Evolutionary conservation across 345 rosid species (phyloP).

Genomic region (Salix udensis): DNA sequence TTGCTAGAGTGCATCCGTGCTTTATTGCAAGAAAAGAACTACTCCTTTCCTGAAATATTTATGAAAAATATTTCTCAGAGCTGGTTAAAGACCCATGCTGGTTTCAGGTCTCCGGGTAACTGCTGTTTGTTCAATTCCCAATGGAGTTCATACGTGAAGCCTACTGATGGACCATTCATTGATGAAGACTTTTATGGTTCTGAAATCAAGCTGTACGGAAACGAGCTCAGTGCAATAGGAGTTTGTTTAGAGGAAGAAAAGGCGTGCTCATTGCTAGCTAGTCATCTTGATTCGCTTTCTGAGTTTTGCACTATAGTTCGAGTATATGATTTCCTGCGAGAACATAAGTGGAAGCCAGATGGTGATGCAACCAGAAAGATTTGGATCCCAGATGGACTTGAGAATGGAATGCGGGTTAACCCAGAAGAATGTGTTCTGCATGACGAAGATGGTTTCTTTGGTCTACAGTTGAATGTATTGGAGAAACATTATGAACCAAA

Average conservation of each 20-base stretch:
- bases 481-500: slow-evolving; percentile 36
- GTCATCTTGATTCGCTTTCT: slow-evolving; percentile 34
- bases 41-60: slow-evolving; percentile 31
- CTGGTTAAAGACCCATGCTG: slow-evolving; percentile 58
- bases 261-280: slow-evolving; percentile 35
- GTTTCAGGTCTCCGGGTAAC: slow-evolving; percentile 47
- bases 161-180: slow-evolving; percentile 67
- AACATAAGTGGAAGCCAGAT: slow-evolving; percentile 33
- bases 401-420: slow-evolving; percentile 44
- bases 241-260: slow-evolving; percentile 33
- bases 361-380: slow-evolving; percentile 22
- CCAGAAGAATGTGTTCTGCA: slow-evolving; percentile 43
- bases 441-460: slow-evolving; percentile 51
- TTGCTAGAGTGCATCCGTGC: slow-evolving; percentile 44
- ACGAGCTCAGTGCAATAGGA: slow-evolving; percentile 49
- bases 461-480: slow-evolving; percentile 40
- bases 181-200: slow-evolving; percentile 57
- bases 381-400: slow-evolving; percentile 51
- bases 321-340: slow-evolving; percentile 42
- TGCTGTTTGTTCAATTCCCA: slow-evolving; percentile 42
- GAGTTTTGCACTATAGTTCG: slow-evolving; percentile 41
- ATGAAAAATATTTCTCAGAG: slow-evolving; percentile 27
- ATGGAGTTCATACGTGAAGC: slow-evolving; percentile 37
- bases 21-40: slow-evolving; percentile 18
- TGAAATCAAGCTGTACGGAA: slow-evolving; percentile 17